Base-by-base conservation (phyloP, 495 filamentous ascomycete genomes). In the Lepraria neglecta region DNA sequence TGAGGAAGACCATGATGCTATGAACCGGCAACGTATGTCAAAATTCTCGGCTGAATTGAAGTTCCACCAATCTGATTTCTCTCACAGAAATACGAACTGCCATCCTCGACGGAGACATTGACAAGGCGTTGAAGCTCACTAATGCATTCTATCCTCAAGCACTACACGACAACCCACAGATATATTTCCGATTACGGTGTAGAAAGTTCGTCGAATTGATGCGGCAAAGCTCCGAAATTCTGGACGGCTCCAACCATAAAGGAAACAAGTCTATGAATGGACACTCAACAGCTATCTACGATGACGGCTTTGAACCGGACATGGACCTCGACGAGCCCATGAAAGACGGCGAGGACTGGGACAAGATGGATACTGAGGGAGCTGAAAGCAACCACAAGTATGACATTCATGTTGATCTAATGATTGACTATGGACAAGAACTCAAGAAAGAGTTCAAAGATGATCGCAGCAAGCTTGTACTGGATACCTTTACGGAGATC, bases 151-250 rank as follows among this genome's bases (percentile, higher is more conserved):
- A 96, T 69, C 86, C 90, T 11, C 76, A 78, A 27, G 94, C 97
- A 7, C 79, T 99, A 12, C 79, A 83, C 45, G 82, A 90, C n/a
- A 89, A 95, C 65, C 84, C 90, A 35, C 86, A 91, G 45, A 91
- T 97, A 31, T 87, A 91, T 71, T 99, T 97, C 74, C 87, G 89
- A 59, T 77, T 99, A 52, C 83, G 86, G 60, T 96, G 94, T 69
- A 82, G 90, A 64, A 96, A 92, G 72, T 95, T 97, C 68, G 83
- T 97, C 53, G 94, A 98, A 73, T 95, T 98, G 90, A 92, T 96
- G 65, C 86, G 91, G 28, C 83, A 80, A 60, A 87, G 83, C 61
- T 86, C 84, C 15, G 90, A 96, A 63, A 74, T 88, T 11, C 77
- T 81, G 62, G 48, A 70, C 63, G 52, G 69, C 66, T 59, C 65